Evolutionary conservation across 768 basidiomycete species (phyloP).

Genomic region (Russula abietina): DNA sequence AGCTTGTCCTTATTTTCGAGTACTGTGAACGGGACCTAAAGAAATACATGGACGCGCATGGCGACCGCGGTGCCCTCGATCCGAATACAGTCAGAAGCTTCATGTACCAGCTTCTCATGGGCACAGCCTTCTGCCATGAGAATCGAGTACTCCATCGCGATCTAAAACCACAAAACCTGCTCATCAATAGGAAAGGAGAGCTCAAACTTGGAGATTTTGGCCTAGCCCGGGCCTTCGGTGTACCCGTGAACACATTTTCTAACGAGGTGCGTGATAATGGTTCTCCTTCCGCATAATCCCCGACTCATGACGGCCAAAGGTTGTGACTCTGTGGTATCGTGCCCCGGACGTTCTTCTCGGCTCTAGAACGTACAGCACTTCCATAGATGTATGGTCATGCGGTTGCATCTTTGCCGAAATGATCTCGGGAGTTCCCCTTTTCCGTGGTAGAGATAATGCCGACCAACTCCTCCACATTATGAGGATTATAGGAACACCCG

Average conservation of each 20-base stretch:
- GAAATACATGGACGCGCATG: slow-evolving; percentile 98
- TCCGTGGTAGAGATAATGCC: slow-evolving; percentile 93
- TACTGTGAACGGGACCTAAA: slow-evolving; percentile 98
- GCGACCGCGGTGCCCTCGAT: slow-evolving; percentile 91
- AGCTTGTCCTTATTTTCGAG: slow-evolving; percentile 97
- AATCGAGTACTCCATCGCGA: slow-evolving; percentile 97
- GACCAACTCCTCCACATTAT: slow-evolving; percentile 98
- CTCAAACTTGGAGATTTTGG: slow-evolving; percentile 98
- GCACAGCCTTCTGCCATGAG: slow-evolving; percentile 97
- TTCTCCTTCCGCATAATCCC: neutral
- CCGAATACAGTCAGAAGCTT: slow-evolving; percentile 86
- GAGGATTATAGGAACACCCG: slow-evolving; percentile 93
- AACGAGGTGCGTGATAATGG: slow-evolving; percentile 62
- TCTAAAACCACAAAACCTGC: slow-evolving; percentile 95
- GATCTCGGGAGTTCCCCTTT: slow-evolving; percentile 95
- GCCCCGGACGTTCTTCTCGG: slow-evolving; percentile 97
- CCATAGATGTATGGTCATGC: slow-evolving; percentile 98
- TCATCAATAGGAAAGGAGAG: slow-evolving; percentile 96
- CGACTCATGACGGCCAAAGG: slow-evolving; percentile 41
- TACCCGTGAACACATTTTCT: slow-evolving; percentile 97
- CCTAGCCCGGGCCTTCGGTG: slow-evolving; percentile 93
- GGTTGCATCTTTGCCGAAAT: slow-evolving; percentile 99
- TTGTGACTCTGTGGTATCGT: slow-evolving; percentile 98
- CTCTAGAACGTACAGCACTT: slow-evolving; percentile 94
- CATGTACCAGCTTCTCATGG: slow-evolving; percentile 96